Evolutionary conservation across 208 protist species (phyloP).

Genomic region (Crithidia brevicula): DNA sequence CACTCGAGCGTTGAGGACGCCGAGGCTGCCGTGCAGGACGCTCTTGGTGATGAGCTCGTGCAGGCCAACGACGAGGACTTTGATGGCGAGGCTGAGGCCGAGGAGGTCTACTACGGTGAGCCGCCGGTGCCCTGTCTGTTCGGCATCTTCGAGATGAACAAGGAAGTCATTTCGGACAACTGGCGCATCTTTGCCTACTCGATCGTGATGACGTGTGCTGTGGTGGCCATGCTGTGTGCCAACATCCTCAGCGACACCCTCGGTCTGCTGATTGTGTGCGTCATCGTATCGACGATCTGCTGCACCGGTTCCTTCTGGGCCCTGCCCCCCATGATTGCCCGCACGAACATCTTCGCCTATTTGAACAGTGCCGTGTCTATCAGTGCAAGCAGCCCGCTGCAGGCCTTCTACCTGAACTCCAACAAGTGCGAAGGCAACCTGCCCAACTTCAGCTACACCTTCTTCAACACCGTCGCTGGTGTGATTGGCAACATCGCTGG

Average conservation of each 20-base stretch:
- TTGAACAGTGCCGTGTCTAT: slow-evolving; percentile 49
- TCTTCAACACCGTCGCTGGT: slow-evolving; percentile 56
- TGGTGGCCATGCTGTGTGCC: slow-evolving; percentile 44
- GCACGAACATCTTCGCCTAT: slow-evolving; percentile 64
- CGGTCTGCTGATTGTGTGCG: slow-evolving; percentile 39
- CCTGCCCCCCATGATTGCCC: slow-evolving; percentile 60
- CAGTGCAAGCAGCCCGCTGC: slow-evolving; percentile 36
- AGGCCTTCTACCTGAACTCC: slow-evolving; percentile 50
- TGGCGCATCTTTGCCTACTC: slow-evolving; percentile 55
- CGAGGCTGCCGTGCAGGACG: slow-evolving; percentile 13
- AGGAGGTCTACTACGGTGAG: slow-evolving; percentile 19
- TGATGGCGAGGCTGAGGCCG: neutral
- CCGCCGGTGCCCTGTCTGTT: slow-evolving; percentile 19
- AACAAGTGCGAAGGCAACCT: slow-evolving; percentile 42
- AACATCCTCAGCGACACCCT: slow-evolving; percentile 44
- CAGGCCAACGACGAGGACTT: neutral
- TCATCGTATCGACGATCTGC: slow-evolving; percentile 44
- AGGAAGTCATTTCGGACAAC: slow-evolving; percentile 56
- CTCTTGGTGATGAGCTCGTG: slow-evolving; percentile 5
- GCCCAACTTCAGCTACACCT: slow-evolving; percentile 66
- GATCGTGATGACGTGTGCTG: slow-evolving; percentile 48
- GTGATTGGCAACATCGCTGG: slow-evolving; percentile 48
- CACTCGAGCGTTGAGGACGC: slow-evolving; percentile 12
- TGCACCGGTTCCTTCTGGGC: slow-evolving; percentile 54
- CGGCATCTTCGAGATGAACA: slow-evolving; percentile 68